A percentile compares a stretch with the other conserved stretches of the same genome.
phyloP scores from a whole-genome alignment of 768 basidiomycete genomes.

The Termitomyces sp. region DNA sequence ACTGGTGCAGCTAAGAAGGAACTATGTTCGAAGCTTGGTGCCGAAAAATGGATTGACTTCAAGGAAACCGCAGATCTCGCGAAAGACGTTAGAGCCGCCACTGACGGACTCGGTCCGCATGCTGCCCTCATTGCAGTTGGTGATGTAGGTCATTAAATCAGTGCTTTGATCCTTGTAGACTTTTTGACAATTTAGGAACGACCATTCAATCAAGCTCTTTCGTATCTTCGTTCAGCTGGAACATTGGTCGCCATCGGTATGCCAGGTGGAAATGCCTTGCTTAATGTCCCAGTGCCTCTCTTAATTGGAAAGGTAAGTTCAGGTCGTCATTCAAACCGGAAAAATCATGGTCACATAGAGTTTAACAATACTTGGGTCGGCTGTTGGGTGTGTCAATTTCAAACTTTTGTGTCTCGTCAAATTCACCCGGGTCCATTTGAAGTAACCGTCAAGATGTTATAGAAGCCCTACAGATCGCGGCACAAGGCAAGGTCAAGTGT shows the following conservation, averaged over 20 bases:
- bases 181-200: slow-evolving; percentile 18
- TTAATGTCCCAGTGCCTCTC: slow-evolving; percentile 46
- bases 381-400: slow-evolving; percentile 27
- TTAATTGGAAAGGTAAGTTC: slow-evolving; percentile 28
- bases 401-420: neutral
- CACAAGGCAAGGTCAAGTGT: slow-evolving; percentile 62
- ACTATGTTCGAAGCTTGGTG: slow-evolving; percentile 44
- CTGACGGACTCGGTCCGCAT: slow-evolving; percentile 68
- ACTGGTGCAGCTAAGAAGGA: slow-evolving; percentile 67
- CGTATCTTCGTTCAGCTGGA: slow-evolving; percentile 67
- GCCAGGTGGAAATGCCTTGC: slow-evolving; percentile 37
- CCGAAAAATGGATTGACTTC: slow-evolving; percentile 81
- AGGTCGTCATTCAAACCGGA: slow-evolving; percentile 1
- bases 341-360: slow-evolving; percentile 19
- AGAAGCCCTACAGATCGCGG: slow-evolving; percentile 75
- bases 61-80: slow-evolving; percentile 54
- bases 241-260: slow-evolving; percentile 74
- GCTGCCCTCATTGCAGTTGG: slow-evolving; percentile 59
- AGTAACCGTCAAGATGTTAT: slow-evolving; percentile 74
- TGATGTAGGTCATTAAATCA: slow-evolving; percentile 23
- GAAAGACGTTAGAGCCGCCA: slow-evolving; percentile 51
- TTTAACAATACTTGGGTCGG: slow-evolving; percentile 38
- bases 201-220: slow-evolving; percentile 49
- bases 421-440: slow-evolving; percentile 1
- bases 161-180: neutral